Conservation (phyloP, 192 early-diverging fungal genomes). For the Entrophospora sp. region DNA sequence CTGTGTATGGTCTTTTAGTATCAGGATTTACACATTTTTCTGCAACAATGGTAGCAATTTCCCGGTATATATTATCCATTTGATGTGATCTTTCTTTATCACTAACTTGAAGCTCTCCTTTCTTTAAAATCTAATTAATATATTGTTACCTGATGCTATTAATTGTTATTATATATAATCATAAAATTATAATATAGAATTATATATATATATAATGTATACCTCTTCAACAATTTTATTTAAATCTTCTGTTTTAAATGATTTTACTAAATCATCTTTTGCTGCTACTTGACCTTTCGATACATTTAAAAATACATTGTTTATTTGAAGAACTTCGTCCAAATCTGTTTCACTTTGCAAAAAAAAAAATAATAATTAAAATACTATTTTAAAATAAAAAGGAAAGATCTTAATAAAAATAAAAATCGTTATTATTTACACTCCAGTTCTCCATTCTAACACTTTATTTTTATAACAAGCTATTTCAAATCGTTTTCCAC, state of each 20-base stretch:
- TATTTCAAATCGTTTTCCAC: constrained; percentile 96
- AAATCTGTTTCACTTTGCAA: constrained; percentile 83
- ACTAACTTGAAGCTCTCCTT: constrained; percentile 94
- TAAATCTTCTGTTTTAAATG: constrained; percentile 79
- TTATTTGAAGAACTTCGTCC: constrained; percentile 92
- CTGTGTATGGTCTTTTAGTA: constrained; percentile 90
- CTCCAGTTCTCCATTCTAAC: constrained; percentile 84
- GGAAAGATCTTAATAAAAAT: not conserved
- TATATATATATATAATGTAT: not conserved
- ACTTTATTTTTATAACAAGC: constrained; percentile 99
- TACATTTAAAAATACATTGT: constrained; percentile 90
- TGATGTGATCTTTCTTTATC: constrained; percentile 91
- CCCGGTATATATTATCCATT: constrained; percentile 71
- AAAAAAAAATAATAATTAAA: not conserved
- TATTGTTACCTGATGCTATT: not conserved
- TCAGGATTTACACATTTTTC: constrained; percentile 94
- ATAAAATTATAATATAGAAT: not conserved
- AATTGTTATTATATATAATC: not conserved
- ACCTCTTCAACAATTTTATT: constrained; percentile 73
- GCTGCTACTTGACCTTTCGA: constrained; percentile 94
- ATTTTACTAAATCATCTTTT: constrained; percentile 76
- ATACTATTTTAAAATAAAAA: not conserved
- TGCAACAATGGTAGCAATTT: constrained; percentile 93
- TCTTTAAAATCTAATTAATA: constrained; percentile 67
- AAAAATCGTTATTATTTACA: constrained; percentile 44